A percentile compares a stretch with the other conserved stretches of the same genome.
Evolutionary conservation across 108 stramenopile species (phyloP).

Genomic region (Aurantiochytrium sp.): DNA sequence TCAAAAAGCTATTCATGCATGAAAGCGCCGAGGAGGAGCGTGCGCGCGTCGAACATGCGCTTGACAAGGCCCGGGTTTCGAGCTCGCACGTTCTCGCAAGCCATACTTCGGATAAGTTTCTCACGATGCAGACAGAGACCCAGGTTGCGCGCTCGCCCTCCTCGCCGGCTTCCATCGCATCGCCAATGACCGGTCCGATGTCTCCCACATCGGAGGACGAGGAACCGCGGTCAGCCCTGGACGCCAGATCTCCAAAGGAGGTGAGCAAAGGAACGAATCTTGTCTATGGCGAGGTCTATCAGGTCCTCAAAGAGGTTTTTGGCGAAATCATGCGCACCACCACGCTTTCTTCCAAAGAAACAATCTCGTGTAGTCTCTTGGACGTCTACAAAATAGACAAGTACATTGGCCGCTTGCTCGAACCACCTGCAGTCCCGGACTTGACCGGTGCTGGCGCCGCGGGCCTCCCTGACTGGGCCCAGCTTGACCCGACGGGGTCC

Average conservation of each 20-base stretch:
- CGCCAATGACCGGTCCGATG: too few relatives aligned
- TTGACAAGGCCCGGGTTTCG: neutral
- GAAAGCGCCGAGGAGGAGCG: neutral
- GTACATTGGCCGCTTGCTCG: neutral
- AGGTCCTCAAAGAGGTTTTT: slow-evolving; percentile 2
- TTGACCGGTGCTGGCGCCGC: neutral
- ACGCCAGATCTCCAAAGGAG: neutral
- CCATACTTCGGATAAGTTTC: neutral
- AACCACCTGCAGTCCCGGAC: neutral
- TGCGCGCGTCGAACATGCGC: neutral
- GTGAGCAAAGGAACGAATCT: neutral
- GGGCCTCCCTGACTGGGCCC: neutral
- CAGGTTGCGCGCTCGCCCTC: too few relatives aligned
- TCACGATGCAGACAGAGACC: too few relatives aligned
- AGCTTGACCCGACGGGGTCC: neutral
- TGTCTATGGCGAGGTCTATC: neutral
- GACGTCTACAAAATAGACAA: neutral
- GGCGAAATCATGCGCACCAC: neutral
- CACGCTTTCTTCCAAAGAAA: neutral
- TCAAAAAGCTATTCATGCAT: neutral
- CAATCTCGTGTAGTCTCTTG: neutral
- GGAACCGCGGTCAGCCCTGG: neutral
- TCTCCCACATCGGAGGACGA: neutral
- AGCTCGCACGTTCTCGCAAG: neutral
- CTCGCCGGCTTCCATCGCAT: too few relatives aligned